phyloP scores from a whole-genome alignment of 257 asterid species.

The Salvia hispanica region DNA sequence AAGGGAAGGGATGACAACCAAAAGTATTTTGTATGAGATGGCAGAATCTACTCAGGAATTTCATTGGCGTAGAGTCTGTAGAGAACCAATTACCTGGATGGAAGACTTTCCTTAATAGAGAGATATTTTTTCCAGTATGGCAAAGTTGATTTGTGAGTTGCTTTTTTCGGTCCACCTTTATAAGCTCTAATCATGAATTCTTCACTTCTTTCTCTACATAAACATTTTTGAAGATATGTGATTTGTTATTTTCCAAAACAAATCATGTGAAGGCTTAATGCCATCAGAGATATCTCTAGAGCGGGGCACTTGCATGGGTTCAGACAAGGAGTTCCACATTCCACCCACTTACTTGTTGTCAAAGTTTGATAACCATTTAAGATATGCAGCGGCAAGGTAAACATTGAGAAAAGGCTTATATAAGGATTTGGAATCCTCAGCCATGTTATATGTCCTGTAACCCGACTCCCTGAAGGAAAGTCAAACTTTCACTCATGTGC shows the following conservation, averaged over 20 bases:
- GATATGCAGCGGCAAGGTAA: slow-evolving; percentile 91
- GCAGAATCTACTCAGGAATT: not conserved
- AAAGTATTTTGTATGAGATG: not conserved
- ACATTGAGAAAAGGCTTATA: slow-evolving; percentile 77
- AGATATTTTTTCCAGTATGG: slow-evolving; percentile 81
- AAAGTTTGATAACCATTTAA: slow-evolving; percentile 74
- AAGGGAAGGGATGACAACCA: slow-evolving; percentile 6
- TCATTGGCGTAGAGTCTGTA: slow-evolving; percentile 3
- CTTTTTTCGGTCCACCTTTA: slow-evolving; percentile 84
- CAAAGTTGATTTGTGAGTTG: slow-evolving; percentile 78
- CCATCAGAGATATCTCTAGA: slow-evolving; percentile 11
- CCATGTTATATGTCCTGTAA: slow-evolving; percentile 53
- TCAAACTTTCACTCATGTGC: slow-evolving; percentile 27
- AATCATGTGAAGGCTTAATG: slow-evolving; percentile 8
- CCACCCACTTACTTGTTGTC: slow-evolving; percentile 60
- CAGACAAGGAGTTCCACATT: slow-evolving; percentile 16
- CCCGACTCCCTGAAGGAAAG: slow-evolving; percentile 72
- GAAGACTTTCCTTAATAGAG: slow-evolving; percentile 81
- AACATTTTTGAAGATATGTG: not conserved
- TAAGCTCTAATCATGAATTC: slow-evolving; percentile 95
- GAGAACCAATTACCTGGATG: slow-evolving; percentile 63
- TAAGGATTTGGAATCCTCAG: slow-evolving; percentile 49
- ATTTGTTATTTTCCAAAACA: not conserved
- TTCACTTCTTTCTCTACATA: slow-evolving; percentile 83
- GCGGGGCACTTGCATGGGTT: slow-evolving; percentile 7